phyloP scores from a whole-genome alignment of 352 stramenopile genomes.

The Peronospora destructor region DNA sequence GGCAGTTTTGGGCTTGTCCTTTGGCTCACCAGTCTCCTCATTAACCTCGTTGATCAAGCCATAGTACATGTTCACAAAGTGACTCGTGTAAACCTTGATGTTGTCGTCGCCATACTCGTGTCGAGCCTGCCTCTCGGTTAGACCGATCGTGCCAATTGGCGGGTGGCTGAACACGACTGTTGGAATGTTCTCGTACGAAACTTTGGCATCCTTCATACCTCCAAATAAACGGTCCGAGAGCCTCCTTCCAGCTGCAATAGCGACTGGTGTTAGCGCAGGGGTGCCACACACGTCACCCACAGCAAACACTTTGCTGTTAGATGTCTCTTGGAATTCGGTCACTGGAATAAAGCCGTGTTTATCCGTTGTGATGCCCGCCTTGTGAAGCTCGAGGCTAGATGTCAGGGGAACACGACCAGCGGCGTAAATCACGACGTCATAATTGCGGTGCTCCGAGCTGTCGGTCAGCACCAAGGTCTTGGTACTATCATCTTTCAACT shows the following conservation, averaged over 20 bases:
- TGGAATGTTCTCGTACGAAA: conserved; percentile 89
- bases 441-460: conserved; percentile 32
- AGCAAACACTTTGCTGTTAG: conserved; percentile 67
- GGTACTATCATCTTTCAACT: conserved; percentile 36
- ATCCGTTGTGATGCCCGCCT: conserved; percentile 55
- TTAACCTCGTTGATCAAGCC: conserved; percentile 75
- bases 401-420: conserved; percentile 45
- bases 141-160: conserved; percentile 90
- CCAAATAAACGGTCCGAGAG: conserved; percentile 87
- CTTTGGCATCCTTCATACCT: conserved; percentile 39
- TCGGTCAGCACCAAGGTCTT: conserved; percentile 51
- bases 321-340: conserved; percentile 89
- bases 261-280: conserved; percentile 75
- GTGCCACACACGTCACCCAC: conserved; percentile 71
- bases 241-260: conserved; percentile 74
- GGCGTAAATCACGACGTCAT: conserved; percentile 89
- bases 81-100: conserved; percentile 90
- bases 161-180: conserved; percentile 95
- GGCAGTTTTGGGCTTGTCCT: conserved; percentile 88
- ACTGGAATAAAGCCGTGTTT: conserved; percentile 69
- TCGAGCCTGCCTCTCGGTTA: conserved; percentile 88
- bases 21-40: conserved; percentile 21
- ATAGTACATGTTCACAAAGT: conserved; percentile 96
- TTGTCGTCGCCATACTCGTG: conserved; percentile 84
- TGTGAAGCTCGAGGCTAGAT: conserved; percentile 58